phyloP scores from a whole-genome alignment of 306 rosid genomes.

The Cyclanthera cordifolia region DNA sequence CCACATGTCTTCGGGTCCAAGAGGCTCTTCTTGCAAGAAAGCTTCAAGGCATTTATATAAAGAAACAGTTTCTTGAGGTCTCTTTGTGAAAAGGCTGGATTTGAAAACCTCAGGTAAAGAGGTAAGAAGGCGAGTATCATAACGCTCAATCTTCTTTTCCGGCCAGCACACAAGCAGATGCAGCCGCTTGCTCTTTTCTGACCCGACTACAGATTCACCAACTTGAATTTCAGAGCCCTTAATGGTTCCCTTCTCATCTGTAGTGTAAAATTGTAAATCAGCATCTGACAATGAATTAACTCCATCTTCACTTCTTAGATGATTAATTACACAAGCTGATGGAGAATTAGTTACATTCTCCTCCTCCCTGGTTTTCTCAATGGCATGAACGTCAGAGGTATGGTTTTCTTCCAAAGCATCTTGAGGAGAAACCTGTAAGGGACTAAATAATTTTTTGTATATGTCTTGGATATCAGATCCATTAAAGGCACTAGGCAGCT shows the following conservation, averaged over 20 bases:
- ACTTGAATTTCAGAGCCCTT: conserved; percentile 44
- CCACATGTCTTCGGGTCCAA: conserved; percentile 99
- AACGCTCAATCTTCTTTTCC: conserved; percentile 39
- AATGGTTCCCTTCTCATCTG: conserved; percentile 64
- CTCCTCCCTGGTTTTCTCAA: conserved; percentile 32
- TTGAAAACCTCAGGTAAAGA: conserved; percentile 87
- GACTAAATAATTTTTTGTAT: conserved; percentile 52
- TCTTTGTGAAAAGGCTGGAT: conserved; percentile 49
- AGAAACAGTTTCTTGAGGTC: conserved; percentile 72
- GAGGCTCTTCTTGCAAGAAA: conserved; percentile 95
- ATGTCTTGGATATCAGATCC: conserved; percentile 61
- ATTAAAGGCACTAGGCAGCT: conserved; percentile 6
- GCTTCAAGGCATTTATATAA: conserved; percentile 94
- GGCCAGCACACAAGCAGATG: conserved; percentile 80
- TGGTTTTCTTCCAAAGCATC: conserved; percentile 27
- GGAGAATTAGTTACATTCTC: conserved; percentile 26
- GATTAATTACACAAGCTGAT: conserved; percentile 24
- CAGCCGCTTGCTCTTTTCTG: conserved; percentile 30
- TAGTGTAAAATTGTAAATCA: conserved; percentile 50
- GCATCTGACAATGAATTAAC: conserved; percentile 28
- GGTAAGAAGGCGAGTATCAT: conserved; percentile 44
- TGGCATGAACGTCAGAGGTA: conserved; percentile 21
- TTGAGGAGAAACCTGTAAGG: conserved; percentile 40
- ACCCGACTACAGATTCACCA: conserved; percentile 42
- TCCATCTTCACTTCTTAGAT: conserved; percentile 19